Conservation (phyloP, 176 grass and related monocot genomes). For the Musa troglodytarum region DNA sequence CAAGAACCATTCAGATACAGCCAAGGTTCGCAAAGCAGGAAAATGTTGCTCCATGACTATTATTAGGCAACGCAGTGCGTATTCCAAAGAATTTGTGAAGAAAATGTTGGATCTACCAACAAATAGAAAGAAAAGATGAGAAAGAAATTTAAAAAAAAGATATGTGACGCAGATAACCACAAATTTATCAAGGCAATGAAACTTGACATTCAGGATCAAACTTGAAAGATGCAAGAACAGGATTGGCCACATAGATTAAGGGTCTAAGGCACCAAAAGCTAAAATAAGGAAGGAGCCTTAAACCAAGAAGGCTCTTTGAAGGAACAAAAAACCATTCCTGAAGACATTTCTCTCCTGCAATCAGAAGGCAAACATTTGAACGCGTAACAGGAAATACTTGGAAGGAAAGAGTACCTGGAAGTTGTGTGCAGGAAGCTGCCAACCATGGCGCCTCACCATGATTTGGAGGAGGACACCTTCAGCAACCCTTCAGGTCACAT, state of each 20-base stretch:
- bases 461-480: background rate
- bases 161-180: background rate
- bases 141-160: background rate
- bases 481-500: background rate
- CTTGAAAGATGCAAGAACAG: background rate
- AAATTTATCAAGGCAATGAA: background rate
- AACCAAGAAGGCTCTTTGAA: background rate
- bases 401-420: conserved; percentile 48
- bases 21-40: background rate
- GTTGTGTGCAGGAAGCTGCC: conserved; percentile 95
- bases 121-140: background rate
- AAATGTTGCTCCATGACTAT: background rate
- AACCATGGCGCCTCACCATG: conserved; percentile 95
- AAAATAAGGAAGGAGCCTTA: background rate
- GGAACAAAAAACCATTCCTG: background rate
- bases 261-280: background rate
- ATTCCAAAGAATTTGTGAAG: background rate
- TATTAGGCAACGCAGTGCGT: background rate
- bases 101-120: background rate
- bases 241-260: background rate
- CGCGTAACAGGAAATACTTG: background rate
- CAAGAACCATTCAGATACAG: too few species aligned
- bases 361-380: conserved; percentile 12
- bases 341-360: background rate
- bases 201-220: background rate